Evolutionary conservation across 495 filamentous ascomycete genomes (phyloP).

Genomic region (Tuber microsphaerosporum): DNA sequence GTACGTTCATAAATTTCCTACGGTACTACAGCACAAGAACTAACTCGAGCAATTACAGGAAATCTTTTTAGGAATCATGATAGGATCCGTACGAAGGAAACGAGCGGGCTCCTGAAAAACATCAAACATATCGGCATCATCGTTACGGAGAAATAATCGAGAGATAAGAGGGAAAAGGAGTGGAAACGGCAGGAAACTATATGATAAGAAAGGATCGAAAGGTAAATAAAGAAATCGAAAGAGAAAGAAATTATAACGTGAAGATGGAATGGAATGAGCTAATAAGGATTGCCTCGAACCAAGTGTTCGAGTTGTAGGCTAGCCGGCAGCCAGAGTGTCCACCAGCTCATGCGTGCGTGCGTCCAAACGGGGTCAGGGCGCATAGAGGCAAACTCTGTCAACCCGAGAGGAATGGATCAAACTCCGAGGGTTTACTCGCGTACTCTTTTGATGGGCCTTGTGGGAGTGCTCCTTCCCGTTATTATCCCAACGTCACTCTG

Average conservation of each 20-base stretch:
- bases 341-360: constrained; percentile 4
- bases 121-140: constrained; percentile 5
- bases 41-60: constrained; percentile 4
- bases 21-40: background rate
- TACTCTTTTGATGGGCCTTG: constrained; percentile 15
- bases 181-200: constrained; percentile 3
- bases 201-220: background rate
- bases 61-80: background rate
- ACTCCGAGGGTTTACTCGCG: constrained; percentile 12
- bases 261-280: constrained; percentile 6
- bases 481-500: constrained; percentile 5
- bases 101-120: background rate
- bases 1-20: constrained; percentile 3
- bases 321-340: constrained; percentile 26
- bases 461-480: constrained; percentile 1
- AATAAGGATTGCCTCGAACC: constrained; percentile 26
- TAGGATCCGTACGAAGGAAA: background rate
- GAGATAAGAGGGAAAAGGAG: background rate
- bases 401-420: background rate
- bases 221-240: background rate
- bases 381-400: background rate
- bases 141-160: background rate
- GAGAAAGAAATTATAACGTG: constrained; percentile 2
- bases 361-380: background rate
- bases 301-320: constrained; percentile 24